Conservation (phyloP, 2,329 filamentous ascomycete genomes). For the Sporothrix humicola region DNA sequence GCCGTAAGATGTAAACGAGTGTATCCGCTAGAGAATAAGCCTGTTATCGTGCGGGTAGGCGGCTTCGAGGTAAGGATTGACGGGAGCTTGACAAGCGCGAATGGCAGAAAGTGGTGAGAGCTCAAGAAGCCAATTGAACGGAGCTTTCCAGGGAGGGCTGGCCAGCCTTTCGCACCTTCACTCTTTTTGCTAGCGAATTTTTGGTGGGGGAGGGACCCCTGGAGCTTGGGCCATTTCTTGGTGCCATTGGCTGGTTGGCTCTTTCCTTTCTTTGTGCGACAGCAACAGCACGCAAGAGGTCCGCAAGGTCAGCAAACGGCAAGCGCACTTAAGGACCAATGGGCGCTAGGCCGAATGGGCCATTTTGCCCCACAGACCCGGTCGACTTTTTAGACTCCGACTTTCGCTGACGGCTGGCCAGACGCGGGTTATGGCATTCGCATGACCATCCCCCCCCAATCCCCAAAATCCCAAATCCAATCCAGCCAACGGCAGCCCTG, state of each 20-base stretch:
- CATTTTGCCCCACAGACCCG: conserved; percentile 10
- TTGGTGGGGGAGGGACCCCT: background rate
- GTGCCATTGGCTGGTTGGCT: too few species aligned
- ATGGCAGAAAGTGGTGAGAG: background rate
- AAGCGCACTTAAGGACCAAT: background rate
- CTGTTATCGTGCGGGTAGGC: background rate
- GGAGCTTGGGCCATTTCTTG: background rate
- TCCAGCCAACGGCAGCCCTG: conserved; percentile 8
- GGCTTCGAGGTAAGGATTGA: conserved; percentile 2
- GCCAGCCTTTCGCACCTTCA: conserved; percentile 19
- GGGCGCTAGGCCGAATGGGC: background rate
- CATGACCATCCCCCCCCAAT: background rate
- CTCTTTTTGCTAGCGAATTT: background rate
- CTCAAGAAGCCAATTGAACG: conserved; percentile 10
- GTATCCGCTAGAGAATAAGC: background rate
- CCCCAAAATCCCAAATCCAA: background rate
- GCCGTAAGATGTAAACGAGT: background rate
- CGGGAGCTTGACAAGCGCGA: background rate
- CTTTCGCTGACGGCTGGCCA: conserved; percentile 16
- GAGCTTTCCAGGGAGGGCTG: conserved; percentile 24
- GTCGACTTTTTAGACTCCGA: conserved; percentile 4
- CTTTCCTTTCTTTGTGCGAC: background rate
- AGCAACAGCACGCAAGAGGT: background rate
- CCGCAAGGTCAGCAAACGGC: background rate
- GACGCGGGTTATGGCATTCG: conserved; percentile 25